phyloP scores from a whole-genome alignment of 2,329 filamentous ascomycete species.

The Aureobasidium pullulans region DNA sequence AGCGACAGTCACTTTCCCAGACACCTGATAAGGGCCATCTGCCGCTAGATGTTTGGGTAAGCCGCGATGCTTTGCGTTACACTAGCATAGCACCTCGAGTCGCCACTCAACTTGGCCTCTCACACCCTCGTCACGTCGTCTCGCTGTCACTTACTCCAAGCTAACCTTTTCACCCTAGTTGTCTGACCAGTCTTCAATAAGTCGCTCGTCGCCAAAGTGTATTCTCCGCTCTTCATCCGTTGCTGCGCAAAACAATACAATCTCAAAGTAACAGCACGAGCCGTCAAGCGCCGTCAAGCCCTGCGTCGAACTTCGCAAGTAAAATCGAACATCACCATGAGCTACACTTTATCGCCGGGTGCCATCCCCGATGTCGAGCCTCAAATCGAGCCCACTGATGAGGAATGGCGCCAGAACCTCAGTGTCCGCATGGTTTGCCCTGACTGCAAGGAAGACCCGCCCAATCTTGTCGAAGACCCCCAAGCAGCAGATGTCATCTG shows the following conservation, averaged over 20 bases:
- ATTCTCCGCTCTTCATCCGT: slow-evolving; percentile 64
- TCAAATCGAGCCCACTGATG: slow-evolving; percentile 30
- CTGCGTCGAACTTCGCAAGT: slow-evolving; percentile 28
- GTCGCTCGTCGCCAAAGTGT: slow-evolving; percentile 51
- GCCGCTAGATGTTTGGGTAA: slow-evolving; percentile 15
- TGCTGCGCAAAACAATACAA: slow-evolving; percentile 40
- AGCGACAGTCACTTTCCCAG: slow-evolving; percentile 5
- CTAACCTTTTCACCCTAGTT: background rate
- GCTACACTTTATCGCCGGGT: slow-evolving; percentile 37
- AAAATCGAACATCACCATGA: slow-evolving; percentile 22
- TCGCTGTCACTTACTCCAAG: background rate
- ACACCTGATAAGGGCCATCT: slow-evolving; percentile 11
- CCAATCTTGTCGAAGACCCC: slow-evolving; percentile 87
- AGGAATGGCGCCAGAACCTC: slow-evolving; percentile 69
- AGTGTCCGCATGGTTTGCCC: slow-evolving; percentile 79
- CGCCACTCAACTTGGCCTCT: slow-evolving; percentile 15
- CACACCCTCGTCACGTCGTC: slow-evolving; percentile 16
- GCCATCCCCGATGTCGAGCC: slow-evolving; percentile 34
- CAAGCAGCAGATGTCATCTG: slow-evolving; percentile 90
- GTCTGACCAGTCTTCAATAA: background rate
- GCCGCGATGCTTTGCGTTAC: slow-evolving; percentile 5
- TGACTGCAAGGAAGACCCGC: slow-evolving; percentile 87
- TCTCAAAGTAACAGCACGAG: slow-evolving; percentile 36
- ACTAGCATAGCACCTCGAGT: slow-evolving; percentile 9
- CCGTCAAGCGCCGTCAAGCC: slow-evolving; percentile 36